Evolutionary conservation across 1,284 basidiomycete species (phyloP).

Genomic region (Ceratobasidium theobromae): DNA sequence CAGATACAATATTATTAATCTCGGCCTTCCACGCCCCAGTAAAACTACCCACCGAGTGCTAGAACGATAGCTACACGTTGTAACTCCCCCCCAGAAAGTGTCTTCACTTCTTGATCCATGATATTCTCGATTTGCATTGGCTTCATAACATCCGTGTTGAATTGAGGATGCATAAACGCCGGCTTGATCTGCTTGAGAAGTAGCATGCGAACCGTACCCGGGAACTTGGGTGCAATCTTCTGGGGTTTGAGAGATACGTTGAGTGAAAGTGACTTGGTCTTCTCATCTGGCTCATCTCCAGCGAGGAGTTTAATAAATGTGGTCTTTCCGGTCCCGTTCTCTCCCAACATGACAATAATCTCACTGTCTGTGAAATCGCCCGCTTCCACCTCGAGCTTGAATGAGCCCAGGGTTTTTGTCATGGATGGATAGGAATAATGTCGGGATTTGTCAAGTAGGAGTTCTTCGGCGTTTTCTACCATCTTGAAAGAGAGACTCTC

Average conservation of each 20-base stretch:
- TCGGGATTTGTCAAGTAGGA: slow-evolving; percentile 77
- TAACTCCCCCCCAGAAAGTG: slow-evolving; percentile 93
- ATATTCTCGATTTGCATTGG: slow-evolving; percentile 92
- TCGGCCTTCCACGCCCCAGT: neutral
- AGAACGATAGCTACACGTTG: slow-evolving; percentile 94
- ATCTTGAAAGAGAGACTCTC: slow-evolving; percentile 95
- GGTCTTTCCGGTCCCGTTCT: slow-evolving; percentile 98
- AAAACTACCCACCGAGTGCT: slow-evolving; percentile 61
- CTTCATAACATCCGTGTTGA: slow-evolving; percentile 94
- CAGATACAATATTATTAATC: neutral
- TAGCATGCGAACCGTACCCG: slow-evolving; percentile 89
- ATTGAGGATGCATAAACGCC: slow-evolving; percentile 95
- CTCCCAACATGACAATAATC: slow-evolving; percentile 95
- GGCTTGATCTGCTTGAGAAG: slow-evolving; percentile 90
- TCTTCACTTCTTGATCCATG: slow-evolving; percentile 95
- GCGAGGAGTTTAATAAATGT: slow-evolving; percentile 93
- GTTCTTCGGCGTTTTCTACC: slow-evolving; percentile 89
- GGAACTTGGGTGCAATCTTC: slow-evolving; percentile 94
- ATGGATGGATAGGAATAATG: slow-evolving; percentile 89
- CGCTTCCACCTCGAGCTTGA: slow-evolving; percentile 87
- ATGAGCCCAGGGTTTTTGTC: slow-evolving; percentile 91
- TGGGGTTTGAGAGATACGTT: slow-evolving; percentile 93
- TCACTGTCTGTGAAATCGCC: slow-evolving; percentile 95
- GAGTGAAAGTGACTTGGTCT: slow-evolving; percentile 75
- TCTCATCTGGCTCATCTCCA: slow-evolving; percentile 83